phyloP scores from a whole-genome alignment of 805 yeast species.

The Yarrowia yakushimensis region DNA sequence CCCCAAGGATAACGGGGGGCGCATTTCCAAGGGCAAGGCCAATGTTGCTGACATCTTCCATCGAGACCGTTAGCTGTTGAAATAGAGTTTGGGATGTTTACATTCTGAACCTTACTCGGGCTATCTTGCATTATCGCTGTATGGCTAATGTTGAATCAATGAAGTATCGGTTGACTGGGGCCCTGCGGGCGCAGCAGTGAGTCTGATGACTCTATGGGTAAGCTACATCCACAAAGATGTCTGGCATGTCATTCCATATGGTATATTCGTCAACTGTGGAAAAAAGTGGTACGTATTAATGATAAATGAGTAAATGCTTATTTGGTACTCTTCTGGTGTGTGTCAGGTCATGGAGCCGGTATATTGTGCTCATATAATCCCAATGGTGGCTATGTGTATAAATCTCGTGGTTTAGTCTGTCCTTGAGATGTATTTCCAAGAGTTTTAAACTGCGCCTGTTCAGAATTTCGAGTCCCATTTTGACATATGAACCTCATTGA shows the following conservation, averaged over 20 bases:
- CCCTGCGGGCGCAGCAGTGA: not conserved
- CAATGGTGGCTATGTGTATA: not conserved
- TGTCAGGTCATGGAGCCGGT: not conserved
- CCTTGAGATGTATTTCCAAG: not conserved
- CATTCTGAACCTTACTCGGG: not conserved
- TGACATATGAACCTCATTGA: constrained; percentile 12
- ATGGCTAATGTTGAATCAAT: not conserved
- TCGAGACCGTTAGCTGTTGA: not conserved
- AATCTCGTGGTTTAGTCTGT: not conserved
- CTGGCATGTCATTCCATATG: too few relatives aligned
- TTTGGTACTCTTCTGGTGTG: not conserved
- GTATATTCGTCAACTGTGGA: not conserved
- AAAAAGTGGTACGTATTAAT: not conserved
- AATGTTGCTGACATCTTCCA: constrained; percentile 18
- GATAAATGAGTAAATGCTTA: not conserved
- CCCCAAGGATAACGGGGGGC: constrained; percentile 10
- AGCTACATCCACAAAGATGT: too few relatives aligned
- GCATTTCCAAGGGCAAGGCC: constrained; percentile 16
- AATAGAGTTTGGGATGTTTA: constrained; percentile 10
- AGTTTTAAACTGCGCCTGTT: not conserved
- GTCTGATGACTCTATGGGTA: not conserved
- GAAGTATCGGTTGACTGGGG: not conserved
- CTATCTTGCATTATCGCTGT: constrained; percentile 24
- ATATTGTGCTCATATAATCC: not conserved
- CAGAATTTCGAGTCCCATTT: not conserved